Evolutionary conservation across 2,329 filamentous ascomycete species (phyloP).

Genomic region (Aspergillus eucalypticola): DNA sequence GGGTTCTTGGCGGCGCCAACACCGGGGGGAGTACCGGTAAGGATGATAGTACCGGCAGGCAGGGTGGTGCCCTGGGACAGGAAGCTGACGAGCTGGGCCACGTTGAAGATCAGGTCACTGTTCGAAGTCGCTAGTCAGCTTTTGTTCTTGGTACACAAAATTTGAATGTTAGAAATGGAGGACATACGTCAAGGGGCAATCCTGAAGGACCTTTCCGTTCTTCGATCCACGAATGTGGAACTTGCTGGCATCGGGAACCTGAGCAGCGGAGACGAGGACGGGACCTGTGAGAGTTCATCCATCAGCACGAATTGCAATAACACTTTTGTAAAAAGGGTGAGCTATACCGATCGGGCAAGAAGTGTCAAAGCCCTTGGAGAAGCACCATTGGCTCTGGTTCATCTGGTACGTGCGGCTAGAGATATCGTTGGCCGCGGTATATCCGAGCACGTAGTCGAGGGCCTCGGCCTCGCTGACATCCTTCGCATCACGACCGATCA

Average conservation of each 20-base stretch:
- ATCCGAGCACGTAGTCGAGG: constrained; percentile 62
- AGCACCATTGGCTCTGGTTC: constrained; percentile 57
- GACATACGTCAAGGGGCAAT: constrained; percentile 45
- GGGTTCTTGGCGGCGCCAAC: constrained; percentile 43
- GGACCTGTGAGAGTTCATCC: constrained; percentile 40
- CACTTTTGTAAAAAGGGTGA: neutral
- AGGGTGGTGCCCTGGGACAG: constrained; percentile 46
- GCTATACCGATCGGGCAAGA: constrained; percentile 53
- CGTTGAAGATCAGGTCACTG: constrained; percentile 57
- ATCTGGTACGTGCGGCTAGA: constrained; percentile 60
- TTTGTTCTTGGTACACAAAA: neutral
- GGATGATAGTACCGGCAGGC: constrained; percentile 44
- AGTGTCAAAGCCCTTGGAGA: constrained; percentile 61
- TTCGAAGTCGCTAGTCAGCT: constrained; percentile 11
- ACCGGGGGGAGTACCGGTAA: constrained; percentile 48
- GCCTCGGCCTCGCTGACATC: constrained; percentile 60
- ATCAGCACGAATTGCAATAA: neutral
- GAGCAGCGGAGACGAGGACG: constrained; percentile 47
- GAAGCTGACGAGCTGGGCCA: constrained; percentile 47
- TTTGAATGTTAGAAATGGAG: too few relatives aligned
- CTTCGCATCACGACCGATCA: constrained; percentile 55
- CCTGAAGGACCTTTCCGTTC: constrained; percentile 57
- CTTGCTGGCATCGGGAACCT: constrained; percentile 35
- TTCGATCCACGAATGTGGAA: constrained; percentile 41
- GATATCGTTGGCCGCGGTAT: constrained; percentile 65